Evolutionary conservation across 306 rosid genomes (phyloP).

Genomic region (Rosa rugosa): DNA sequence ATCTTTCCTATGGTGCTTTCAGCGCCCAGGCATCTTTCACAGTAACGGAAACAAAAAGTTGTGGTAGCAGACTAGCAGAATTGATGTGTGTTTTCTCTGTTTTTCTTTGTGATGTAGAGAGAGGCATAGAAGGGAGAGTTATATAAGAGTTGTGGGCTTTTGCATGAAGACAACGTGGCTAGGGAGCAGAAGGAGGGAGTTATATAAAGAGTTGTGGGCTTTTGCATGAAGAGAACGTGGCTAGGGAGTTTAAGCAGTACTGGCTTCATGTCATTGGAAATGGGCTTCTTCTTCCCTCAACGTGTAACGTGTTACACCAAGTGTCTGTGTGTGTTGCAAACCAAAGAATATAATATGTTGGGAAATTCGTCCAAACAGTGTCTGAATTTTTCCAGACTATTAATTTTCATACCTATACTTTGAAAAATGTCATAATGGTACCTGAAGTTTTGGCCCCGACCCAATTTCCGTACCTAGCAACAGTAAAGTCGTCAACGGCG

Average conservation of each 20-base stretch:
- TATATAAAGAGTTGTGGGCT: slow-evolving; percentile 22
- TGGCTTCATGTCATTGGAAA: slow-evolving; percentile 16
- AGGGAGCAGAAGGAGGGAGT: background rate
- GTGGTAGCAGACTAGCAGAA: too few relatives aligned
- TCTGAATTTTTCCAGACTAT: too few relatives aligned
- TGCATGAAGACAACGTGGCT: slow-evolving; percentile 83
- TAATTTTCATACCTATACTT: too few relatives aligned
- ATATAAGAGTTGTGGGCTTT: slow-evolving; percentile 19
- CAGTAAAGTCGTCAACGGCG: too few relatives aligned
- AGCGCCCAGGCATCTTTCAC: slow-evolving; percentile 67
- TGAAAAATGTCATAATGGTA: too few relatives aligned
- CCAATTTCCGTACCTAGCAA: too few relatives aligned
- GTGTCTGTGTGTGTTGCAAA: too few relatives aligned
- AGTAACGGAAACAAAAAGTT: background rate
- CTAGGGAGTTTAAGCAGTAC: slow-evolving; percentile 8
- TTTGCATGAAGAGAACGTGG: slow-evolving; percentile 83
- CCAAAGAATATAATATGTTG: too few relatives aligned
- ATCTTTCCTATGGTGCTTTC: slow-evolving; percentile 72
- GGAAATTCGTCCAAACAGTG: too few relatives aligned
- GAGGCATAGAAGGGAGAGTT: background rate
- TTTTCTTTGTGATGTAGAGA: background rate
- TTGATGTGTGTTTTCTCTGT: background rate
- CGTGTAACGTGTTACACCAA: background rate
- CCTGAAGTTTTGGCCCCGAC: too few relatives aligned
- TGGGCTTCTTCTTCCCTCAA: slow-evolving; percentile 2